Evolutionary conservation across 148 eudicot species (phyloP), one percentile per base, ranked within the genome.

Genomic region (Diospyros kaki): DNA sequence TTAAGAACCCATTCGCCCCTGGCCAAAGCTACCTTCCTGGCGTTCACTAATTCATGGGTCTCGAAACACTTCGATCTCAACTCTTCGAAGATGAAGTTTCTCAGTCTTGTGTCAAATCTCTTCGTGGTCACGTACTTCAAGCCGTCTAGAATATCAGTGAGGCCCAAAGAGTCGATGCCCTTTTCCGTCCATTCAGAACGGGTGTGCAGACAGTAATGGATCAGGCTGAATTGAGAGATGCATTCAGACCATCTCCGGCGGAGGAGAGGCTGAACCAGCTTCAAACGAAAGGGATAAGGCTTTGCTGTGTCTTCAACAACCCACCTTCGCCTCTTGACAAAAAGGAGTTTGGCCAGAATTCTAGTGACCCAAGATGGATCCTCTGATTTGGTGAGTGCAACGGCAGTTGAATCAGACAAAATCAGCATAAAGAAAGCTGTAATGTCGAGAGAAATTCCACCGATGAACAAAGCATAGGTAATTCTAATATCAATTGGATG

Each of bases 321-420:
- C 48, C 28, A 28, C 59, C 45, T 51, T 12, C 28, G 13, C 59
- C 72, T 69, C 13, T 53, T 14, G 39, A 69, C 13, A 4, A 1
- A 3, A 7, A 69, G 60, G 3, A 38, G 4, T 40, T 18, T 2
- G 11, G 3, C 12, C 4, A 69, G 72, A 45, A 51, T 3, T 9
- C 15, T 39, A 40, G 2, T 42, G 7, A 64, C 2, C 4, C 15
- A 1, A 6, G 60, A n/a, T 1, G 46, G 17, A 53, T 9, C 10
- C 1, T 67, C 8, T 4, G 76, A 68, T 67, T 72, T 62, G 42
- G 17, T 39, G 15, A 77, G 51, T 60, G 46, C 40, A 42, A 81
- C 80, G 17, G 73, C 58, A 46, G 61, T 56, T 86, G 84, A 82
- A 41, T 84, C 88, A 1, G 91, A 85, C 43, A 42, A 76, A 28